Conservation (phyloP, 345 rosid genomes). For the Cochlearia excelsa region DNA sequence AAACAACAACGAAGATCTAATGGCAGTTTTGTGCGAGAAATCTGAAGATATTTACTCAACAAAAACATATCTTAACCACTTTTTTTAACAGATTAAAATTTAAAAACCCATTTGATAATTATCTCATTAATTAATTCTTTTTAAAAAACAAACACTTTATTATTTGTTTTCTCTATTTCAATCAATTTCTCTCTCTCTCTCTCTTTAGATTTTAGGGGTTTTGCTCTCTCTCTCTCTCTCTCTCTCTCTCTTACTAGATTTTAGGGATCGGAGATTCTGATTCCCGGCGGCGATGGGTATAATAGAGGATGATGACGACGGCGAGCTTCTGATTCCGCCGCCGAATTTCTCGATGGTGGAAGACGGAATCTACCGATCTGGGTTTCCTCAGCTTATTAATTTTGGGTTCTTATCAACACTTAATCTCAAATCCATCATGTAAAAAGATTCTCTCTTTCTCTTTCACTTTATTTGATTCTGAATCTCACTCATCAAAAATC, state of each 20-base stretch:
- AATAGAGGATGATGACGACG: constrained; percentile 37
- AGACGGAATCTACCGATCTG: constrained; percentile 73
- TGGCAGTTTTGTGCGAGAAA: too few relatives aligned
- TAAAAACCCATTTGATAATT: constrained; percentile 11
- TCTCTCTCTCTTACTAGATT: neutral
- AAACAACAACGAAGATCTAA: too few relatives aligned
- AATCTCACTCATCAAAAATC: too few relatives aligned
- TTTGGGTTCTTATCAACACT: constrained; percentile 59
- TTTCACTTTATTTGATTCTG: neutral
- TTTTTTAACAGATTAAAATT: too few relatives aligned
- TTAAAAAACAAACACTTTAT: too few relatives aligned
- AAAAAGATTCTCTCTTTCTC: constrained; percentile 9
- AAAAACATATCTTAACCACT: too few relatives aligned
- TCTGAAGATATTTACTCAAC: too few relatives aligned
- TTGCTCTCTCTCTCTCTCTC: constrained; percentile 8
- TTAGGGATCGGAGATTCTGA: too few relatives aligned
- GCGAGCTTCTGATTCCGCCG: constrained; percentile 48
- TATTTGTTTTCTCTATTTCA: neutral
- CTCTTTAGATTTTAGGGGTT: constrained; percentile 10
- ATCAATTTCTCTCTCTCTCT: neutral
- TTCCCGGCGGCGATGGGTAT: constrained; percentile 35
- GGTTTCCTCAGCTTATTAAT: constrained; percentile 57
- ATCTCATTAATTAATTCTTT: constrained; percentile 2
- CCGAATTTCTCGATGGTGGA: constrained; percentile 78
- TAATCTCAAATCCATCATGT: constrained; percentile 81